These are phyloP conservation scores for Epichloe typhina DNA, from an alignment of 2,329 filamentous ascomycete species.

Conservation along the genomic window DNA sequence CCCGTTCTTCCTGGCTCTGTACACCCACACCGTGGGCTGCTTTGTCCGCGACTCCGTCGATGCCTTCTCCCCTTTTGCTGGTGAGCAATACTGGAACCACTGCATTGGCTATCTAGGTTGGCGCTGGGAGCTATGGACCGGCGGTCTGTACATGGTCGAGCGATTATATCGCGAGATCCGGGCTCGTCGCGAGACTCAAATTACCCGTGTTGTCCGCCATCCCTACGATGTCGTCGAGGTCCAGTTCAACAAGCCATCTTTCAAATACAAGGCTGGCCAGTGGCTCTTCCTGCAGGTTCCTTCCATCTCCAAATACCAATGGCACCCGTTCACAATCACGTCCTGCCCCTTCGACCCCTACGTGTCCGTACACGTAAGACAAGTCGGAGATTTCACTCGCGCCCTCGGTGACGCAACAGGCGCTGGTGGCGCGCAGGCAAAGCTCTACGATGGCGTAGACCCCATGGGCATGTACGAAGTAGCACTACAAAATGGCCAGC, in stretches of 20 bases:
- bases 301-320: constrained; percentile 76
- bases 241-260: constrained; percentile 89
- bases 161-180: constrained; percentile 86
- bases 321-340: constrained; percentile 98
- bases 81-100: constrained; percentile 71
- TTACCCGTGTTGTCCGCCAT: constrained; percentile 87
- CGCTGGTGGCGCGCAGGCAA: constrained; percentile 73
- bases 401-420: constrained; percentile 93
- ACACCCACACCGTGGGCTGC: constrained; percentile 90
- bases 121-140: constrained; percentile 88
- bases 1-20: constrained; percentile 83
- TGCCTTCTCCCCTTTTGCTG: constrained; percentile 73
- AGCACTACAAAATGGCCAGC: constrained; percentile 80
- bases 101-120: constrained; percentile 93
- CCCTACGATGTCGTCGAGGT: constrained; percentile 96
- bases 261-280: constrained; percentile 96
- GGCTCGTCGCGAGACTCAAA: constrained; percentile 69
- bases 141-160: constrained; percentile 74
- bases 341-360: constrained; percentile 95
- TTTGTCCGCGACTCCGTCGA: constrained; percentile 76
- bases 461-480: constrained; percentile 97
- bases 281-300: constrained; percentile 96
- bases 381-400: constrained; percentile 91
- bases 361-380: constrained; percentile 84
- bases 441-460: constrained; percentile 82